These are phyloP conservation scores for Eremochloa ophiuroides DNA, from an alignment of 176 grass and related monocot genomes.

Conservation along the genomic window DNA sequence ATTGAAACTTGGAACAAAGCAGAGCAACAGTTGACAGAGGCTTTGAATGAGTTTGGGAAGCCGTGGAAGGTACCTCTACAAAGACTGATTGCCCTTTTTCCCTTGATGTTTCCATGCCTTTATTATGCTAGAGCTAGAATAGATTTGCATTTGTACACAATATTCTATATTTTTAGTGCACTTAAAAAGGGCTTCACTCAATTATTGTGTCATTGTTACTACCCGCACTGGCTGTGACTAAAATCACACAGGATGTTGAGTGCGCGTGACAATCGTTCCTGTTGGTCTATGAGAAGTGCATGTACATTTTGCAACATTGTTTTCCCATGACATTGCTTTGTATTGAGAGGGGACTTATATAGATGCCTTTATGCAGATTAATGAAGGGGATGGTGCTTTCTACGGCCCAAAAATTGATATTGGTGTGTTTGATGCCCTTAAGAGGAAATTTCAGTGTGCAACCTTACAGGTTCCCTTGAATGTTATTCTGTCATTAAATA, in stretches of 20 bases:
- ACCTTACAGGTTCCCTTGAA: slow-evolving; percentile 76
- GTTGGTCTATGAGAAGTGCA: background rate
- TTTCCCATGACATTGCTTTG: background rate
- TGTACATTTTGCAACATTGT: background rate
- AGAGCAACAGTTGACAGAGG: slow-evolving; percentile 84
- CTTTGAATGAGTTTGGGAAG: slow-evolving; percentile 93
- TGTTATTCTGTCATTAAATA: slow-evolving; percentile 1
- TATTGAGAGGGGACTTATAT: slow-evolving; percentile 2
- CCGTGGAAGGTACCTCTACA: slow-evolving; percentile 69
- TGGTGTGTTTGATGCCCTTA: slow-evolving; percentile 96
- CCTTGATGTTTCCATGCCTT: background rate
- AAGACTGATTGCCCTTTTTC: background rate
- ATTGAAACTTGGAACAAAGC: slow-evolving; percentile 97
- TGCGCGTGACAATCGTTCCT: background rate
- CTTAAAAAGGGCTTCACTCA: background rate
- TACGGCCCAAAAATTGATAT: slow-evolving; percentile 99
- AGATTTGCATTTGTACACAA: slow-evolving; percentile 14
- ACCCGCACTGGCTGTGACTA: background rate
- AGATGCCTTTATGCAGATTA: slow-evolving; percentile 50
- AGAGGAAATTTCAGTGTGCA: slow-evolving; percentile 98
- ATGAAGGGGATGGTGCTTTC: slow-evolving; percentile 99
- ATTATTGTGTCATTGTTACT: background rate
- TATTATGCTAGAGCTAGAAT: background rate
- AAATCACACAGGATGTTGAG: background rate
- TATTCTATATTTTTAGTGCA: background rate